phyloP scores from a whole-genome alignment of 306 rosid genomes.

The Cyclanthera cordifolia region DNA sequence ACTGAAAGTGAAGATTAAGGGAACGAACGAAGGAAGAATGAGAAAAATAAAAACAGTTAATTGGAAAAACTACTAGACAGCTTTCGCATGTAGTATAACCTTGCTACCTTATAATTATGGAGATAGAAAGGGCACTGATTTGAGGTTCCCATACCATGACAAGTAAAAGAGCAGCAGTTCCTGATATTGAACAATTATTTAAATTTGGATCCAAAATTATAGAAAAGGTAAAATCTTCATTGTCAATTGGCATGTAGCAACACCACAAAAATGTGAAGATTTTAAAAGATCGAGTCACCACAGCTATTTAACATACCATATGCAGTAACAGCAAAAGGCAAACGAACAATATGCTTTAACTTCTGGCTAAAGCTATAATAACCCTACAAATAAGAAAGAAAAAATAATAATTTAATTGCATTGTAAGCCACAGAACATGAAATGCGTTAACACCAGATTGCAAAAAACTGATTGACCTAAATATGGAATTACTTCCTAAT shows the following conservation, averaged over 20 bases:
- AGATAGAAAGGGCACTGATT: slow-evolving; percentile 57
- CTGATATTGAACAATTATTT: slow-evolving; percentile 32
- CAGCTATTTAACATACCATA: slow-evolving; percentile 53
- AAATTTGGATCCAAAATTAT: slow-evolving; percentile 4
- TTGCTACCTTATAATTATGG: slow-evolving; percentile 59
- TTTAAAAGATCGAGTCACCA: not conserved
- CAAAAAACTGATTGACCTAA: not conserved
- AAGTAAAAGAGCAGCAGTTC: slow-evolving; percentile 95
- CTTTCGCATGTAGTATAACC: slow-evolving; percentile 8
- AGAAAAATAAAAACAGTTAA: not conserved
- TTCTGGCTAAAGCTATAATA: slow-evolving; percentile 99
- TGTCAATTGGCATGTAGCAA: slow-evolving; percentile 8
- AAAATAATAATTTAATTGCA: slow-evolving; percentile 2
- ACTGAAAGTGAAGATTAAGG: slow-evolving; percentile 6
- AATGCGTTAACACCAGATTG: not conserved
- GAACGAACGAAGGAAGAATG: not conserved
- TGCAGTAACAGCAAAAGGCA: slow-evolving; percentile 80
- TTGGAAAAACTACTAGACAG: not conserved
- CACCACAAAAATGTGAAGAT: not conserved
- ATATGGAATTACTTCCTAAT: not conserved
- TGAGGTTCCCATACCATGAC: slow-evolving; percentile 84
- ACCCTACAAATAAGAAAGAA: slow-evolving; percentile 39
- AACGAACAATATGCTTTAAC: slow-evolving; percentile 85
- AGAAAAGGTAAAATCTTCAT: not conserved
- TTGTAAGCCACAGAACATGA: not conserved